Base-by-base conservation (phyloP, 106 monocot species). In the Agapanthus africanus region DNA sequence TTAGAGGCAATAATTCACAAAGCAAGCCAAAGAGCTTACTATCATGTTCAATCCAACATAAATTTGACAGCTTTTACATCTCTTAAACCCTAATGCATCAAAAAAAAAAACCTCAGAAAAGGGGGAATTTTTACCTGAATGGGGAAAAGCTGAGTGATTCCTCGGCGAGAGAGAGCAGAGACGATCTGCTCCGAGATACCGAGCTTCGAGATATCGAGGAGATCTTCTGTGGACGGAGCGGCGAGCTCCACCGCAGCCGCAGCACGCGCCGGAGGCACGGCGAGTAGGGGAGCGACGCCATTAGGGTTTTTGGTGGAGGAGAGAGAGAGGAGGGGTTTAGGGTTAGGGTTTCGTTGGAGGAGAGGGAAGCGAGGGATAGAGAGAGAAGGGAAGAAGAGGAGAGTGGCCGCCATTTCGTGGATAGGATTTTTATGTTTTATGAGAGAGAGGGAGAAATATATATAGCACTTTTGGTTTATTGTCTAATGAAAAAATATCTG, bases 101-200 rank as follows among this genome's bases (percentile, higher is more conserved):
- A 47, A 47, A 47, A 46, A 46, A 47, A 47, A 47, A 47, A 44
- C 16, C 42, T 19, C 13, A 47, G 19, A 7, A 3, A 19, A 1
- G 19, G 16, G 46, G 19, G 46, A 15, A 30, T 7, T 33, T 62
- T 62, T 15, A 81, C 81, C 77, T 81, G 77, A 72, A 81, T 81
- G n/a, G 81, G 81, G 65, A 81, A 81, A 25, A 81, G 77, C 41
- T 81, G 54, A 28, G 81, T 81, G 64, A 81, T 81, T 7, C 81
- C 81, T 6, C 81, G 69, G 68, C 72, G 76, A 30, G 81, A 77
- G 16, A 81, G 73, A 4, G 81, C 72, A 25, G 77, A 72, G 18
- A 81, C 81, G 27, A 81, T 81, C 63, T 81, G 77, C 2, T 81
- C 81, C n/a, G 81, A 83, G 25, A 80, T 80, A 14, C 80, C 80